Percentiles rank a stretch among this genome's conserved stretches.
Conservation (phyloP, 2,329 filamentous ascomycete genomes). For the Rhytidhysteron rufulum region DNA sequence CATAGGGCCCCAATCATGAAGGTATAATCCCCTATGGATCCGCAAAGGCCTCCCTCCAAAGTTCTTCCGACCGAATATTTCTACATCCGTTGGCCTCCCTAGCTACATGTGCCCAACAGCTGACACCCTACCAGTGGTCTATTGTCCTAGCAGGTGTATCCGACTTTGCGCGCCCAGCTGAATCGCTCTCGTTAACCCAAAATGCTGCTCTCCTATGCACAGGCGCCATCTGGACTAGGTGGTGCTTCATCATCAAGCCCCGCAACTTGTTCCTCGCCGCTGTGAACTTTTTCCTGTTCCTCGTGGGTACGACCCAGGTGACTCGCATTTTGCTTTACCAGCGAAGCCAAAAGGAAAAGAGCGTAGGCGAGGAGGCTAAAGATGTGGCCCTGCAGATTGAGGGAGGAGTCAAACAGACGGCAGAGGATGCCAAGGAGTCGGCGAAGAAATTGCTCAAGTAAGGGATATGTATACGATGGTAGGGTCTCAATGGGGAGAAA, state of each 20-base stretch:
- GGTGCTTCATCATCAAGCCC: constrained; percentile 96
- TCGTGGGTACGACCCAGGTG: constrained; percentile 80
- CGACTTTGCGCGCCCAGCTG: constrained; percentile 86
- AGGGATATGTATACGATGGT: too few species aligned
- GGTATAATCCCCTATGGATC: constrained; percentile 37
- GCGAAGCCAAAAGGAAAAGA: constrained; percentile 54
- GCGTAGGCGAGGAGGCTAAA: constrained; percentile 40
- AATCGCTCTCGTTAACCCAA: constrained; percentile 89
- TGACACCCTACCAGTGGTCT: constrained; percentile 64
- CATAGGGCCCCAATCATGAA: constrained; percentile 90
- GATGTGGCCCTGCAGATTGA: constrained; percentile 35
- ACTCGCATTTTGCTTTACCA: constrained; percentile 69
- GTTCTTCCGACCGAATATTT: background rate
- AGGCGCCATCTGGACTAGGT: constrained; percentile 95
- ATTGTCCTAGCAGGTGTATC: constrained; percentile 88
- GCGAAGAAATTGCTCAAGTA: too few species aligned
- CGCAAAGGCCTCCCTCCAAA: background rate
- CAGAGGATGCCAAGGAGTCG: constrained; percentile 27
- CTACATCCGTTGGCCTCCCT: too few species aligned
- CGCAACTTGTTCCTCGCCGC: constrained; percentile 88
- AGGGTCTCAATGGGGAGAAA: too few species aligned
- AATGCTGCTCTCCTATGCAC: constrained; percentile 88
- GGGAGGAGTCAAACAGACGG: constrained; percentile 30
- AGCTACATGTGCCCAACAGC: background rate
- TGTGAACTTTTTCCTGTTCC: constrained; percentile 96